phyloP scores from a whole-genome alignment of 1,139 yeast species.

The Debaryomycetaceae sp. region DNA sequence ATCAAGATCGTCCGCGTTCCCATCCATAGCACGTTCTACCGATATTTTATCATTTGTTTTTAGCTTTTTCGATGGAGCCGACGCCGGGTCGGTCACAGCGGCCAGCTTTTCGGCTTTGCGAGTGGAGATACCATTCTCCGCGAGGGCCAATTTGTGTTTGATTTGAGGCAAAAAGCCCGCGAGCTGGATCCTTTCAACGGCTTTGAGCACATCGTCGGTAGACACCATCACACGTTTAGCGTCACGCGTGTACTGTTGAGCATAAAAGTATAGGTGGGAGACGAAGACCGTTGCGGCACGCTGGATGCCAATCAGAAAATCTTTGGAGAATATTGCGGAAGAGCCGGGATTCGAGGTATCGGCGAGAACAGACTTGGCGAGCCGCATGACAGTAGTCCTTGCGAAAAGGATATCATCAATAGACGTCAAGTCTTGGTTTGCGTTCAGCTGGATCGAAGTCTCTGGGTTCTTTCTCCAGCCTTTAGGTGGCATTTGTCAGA shows the following conservation, averaged over 20 bases:
- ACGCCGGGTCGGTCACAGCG: constrained; percentile 1
- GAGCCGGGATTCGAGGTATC: constrained; percentile 15
- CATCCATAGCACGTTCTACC: not conserved
- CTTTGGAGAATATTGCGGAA: constrained; percentile 45
- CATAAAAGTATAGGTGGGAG: constrained; percentile 53
- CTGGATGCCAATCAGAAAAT: constrained; percentile 55
- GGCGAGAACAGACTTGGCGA: constrained; percentile 38
- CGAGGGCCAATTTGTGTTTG: constrained; percentile 37
- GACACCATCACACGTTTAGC: constrained; percentile 50
- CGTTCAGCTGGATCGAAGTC: too few species aligned
- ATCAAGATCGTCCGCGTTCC: constrained; percentile 1
- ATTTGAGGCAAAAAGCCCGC: constrained; percentile 44
- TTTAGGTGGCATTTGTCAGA: constrained; percentile 67
- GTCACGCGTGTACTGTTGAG: constrained; percentile 42
- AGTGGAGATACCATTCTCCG: constrained; percentile 25
- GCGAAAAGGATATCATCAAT: constrained; percentile 67
- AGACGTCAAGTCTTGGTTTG: constrained; percentile 47
- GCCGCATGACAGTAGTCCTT: constrained; percentile 43
- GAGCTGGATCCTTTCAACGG: constrained; percentile 47
- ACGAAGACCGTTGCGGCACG: constrained; percentile 67
- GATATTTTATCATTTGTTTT: constrained; percentile 2
- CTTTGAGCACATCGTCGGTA: constrained; percentile 54
- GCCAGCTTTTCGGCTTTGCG: constrained; percentile 27
- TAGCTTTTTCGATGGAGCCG: constrained; percentile 4
- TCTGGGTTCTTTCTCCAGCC: constrained; percentile 67